Percentiles rank a stretch among this genome's conserved stretches.
These are phyloP conservation scores for Clitopilus passeckerianus DNA, from an alignment of 768 basidiomycete species.

Conservation along the genomic window DNA sequence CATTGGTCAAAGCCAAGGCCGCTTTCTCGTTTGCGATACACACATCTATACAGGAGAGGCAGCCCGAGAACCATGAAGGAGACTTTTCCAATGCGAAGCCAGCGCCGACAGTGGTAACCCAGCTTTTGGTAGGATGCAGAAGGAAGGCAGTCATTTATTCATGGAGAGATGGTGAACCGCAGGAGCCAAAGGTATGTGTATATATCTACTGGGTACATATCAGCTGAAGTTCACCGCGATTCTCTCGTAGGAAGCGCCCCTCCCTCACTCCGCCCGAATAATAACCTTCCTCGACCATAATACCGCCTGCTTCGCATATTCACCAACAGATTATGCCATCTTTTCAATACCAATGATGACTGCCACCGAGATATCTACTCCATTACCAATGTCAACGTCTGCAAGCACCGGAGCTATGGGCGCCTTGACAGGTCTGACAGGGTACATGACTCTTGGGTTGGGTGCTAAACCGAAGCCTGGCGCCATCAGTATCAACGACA, in stretches of 20 bases:
- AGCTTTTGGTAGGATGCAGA: slow-evolving; percentile 80
- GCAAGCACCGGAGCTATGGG: slow-evolving; percentile 54
- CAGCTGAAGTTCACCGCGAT: not conserved
- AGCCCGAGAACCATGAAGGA: slow-evolving; percentile 16
- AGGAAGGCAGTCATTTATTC: slow-evolving; percentile 80
- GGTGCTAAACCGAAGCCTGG: slow-evolving; percentile 71
- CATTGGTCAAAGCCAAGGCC: slow-evolving; percentile 70
- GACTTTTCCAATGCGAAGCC: slow-evolving; percentile 31
- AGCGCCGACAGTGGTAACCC: slow-evolving; percentile 67
- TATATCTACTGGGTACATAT: not conserved
- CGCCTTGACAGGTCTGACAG: slow-evolving; percentile 74
- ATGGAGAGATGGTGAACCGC: slow-evolving; percentile 82
- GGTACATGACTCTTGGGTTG: slow-evolving; percentile 82
- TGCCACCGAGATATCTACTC: slow-evolving; percentile 47
- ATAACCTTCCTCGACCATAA: slow-evolving; percentile 69
- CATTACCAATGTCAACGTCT: slow-evolving; percentile 39
- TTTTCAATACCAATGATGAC: slow-evolving; percentile 61
- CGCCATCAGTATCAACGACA: slow-evolving; percentile 47
- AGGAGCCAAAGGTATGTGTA: slow-evolving; percentile 57
- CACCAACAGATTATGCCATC: slow-evolving; percentile 71
- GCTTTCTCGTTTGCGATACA: slow-evolving; percentile 82
- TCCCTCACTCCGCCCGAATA: slow-evolving; percentile 89
- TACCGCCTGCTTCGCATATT: slow-evolving; percentile 71
- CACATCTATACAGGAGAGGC: slow-evolving; percentile 45
- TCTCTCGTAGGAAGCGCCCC: slow-evolving; percentile 56